phyloP scores from a whole-genome alignment of 176 grass and related monocot genomes.

The Carex littledalei region DNA sequence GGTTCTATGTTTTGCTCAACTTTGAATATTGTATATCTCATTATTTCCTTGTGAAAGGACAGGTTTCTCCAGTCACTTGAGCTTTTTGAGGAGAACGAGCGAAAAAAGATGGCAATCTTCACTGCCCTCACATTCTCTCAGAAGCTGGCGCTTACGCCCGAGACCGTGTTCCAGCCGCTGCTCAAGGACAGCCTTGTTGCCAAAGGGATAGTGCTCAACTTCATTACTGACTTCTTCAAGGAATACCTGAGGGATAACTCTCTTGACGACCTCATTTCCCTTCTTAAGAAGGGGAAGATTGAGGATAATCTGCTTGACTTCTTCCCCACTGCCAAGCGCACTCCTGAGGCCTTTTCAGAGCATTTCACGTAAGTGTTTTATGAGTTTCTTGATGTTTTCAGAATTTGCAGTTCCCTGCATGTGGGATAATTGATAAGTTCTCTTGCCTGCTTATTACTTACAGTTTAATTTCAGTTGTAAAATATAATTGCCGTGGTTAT shows the following conservation, averaged over 20 bases:
- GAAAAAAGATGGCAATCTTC: slow-evolving; percentile 87
- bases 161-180: slow-evolving; percentile 90
- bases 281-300: slow-evolving; percentile 93
- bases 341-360: slow-evolving; percentile 67
- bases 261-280: slow-evolving; percentile 90
- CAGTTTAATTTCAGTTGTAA: background rate
- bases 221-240: slow-evolving; percentile 90
- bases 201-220: slow-evolving; percentile 90
- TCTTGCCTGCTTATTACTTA: background rate
- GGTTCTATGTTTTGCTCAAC: background rate
- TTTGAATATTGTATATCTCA: background rate
- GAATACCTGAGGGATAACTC: slow-evolving; percentile 84
- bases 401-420: background rate
- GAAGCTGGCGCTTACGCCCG: slow-evolving; percentile 88
- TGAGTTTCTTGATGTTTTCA: background rate
- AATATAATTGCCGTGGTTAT: too few relatives aligned
- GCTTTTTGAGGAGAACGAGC: slow-evolving; percentile 89
- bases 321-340: slow-evolving; percentile 66
- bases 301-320: slow-evolving; percentile 93
- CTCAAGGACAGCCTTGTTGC: slow-evolving; percentile 95
- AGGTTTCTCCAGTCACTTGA: slow-evolving; percentile 94
- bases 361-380: slow-evolving; percentile 64
- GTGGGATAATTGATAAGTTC: background rate
- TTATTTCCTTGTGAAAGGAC: slow-evolving; percentile 20
- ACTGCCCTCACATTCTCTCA: slow-evolving; percentile 96